These are phyloP conservation scores for Kluyveromyces wickerhamii DNA, from an alignment of 805 yeast genomes.

Conservation along the genomic window DNA sequence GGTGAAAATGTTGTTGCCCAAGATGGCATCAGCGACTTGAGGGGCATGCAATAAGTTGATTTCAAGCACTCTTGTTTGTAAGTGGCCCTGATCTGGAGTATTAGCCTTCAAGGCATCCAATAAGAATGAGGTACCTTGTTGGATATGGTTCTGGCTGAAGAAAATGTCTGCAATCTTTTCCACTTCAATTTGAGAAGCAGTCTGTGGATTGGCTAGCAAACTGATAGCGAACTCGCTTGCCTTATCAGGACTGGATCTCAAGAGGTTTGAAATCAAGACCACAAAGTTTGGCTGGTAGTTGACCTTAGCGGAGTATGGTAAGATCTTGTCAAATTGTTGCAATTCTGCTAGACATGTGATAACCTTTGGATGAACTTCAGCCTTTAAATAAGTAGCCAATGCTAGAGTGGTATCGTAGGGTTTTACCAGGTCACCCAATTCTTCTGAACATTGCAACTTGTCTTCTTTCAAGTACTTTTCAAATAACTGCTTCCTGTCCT, in stretches of 20 bases:
- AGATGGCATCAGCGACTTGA: conserved; percentile 97
- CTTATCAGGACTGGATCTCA: conserved; percentile 92
- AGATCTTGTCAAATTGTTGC: conserved; percentile 92
- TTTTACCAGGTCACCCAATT: conserved; percentile 91
- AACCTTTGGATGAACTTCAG: conserved; percentile 79
- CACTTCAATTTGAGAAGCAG: conserved; percentile 55
- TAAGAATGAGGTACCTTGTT: conserved; percentile 96
- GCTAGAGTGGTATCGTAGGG: conserved; percentile 82
- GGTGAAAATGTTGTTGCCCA: conserved; percentile 91
- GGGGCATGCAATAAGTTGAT: conserved; percentile 93
- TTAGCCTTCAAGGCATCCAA: conserved; percentile 93
- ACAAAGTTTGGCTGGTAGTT: conserved; percentile 85
- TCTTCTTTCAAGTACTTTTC: conserved; percentile 97
- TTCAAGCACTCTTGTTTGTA: conserved; percentile 91
- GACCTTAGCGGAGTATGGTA: conserved; percentile 88
- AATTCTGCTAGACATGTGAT: conserved; percentile 88
- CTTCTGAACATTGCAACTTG: conserved; percentile 91
- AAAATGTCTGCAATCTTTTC: conserved; percentile 90
- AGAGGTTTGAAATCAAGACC: conserved; percentile 79
- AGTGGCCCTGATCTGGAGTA: conserved; percentile 88
- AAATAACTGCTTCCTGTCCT: conserved; percentile 84
- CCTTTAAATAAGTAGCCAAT: conserved; percentile 80
- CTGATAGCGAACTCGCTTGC: conserved; percentile 96
- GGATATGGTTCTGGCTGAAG: conserved; percentile 87
- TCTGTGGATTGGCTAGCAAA: conserved; percentile 57